Conservation (phyloP, 2,329 filamentous ascomycete species). For the Fusarium gaditjirri region DNA sequence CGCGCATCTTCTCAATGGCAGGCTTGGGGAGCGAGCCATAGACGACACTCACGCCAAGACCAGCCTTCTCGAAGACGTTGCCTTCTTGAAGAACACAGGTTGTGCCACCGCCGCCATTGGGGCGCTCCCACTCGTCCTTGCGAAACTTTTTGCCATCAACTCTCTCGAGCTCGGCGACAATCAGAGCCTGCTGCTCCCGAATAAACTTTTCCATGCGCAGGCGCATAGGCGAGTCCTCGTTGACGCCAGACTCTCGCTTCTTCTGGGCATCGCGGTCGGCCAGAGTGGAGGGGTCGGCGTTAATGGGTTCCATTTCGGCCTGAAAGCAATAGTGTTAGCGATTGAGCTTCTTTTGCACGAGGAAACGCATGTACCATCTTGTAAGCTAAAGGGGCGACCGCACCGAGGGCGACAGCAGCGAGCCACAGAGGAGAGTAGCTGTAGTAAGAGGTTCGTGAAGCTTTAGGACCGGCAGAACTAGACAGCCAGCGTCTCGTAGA, state of each 20-base stretch:
- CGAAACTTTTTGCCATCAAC: constrained; percentile 87
- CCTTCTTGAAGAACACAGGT: constrained; percentile 96
- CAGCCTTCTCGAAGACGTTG: constrained; percentile 97
- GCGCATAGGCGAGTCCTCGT: constrained; percentile 88
- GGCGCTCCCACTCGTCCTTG: constrained; percentile 86
- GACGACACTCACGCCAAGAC: constrained; percentile 93
- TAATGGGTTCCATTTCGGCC: constrained; percentile 55
- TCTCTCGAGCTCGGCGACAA: constrained; percentile 83
- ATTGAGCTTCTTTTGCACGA: constrained; percentile 7
- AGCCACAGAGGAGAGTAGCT: constrained; percentile 44
- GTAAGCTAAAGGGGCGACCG: constrained; percentile 65
- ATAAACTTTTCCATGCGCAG: constrained; percentile 98
- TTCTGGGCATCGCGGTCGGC: constrained; percentile 85
- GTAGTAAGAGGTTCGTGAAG: constrained; percentile 33
- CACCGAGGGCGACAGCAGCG: constrained; percentile 58
- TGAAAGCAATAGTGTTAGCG: constrained; percentile 43
- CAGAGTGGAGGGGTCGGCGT: constrained; percentile 74
- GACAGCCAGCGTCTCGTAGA: constrained; percentile 42
- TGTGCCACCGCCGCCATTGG: constrained; percentile 90
- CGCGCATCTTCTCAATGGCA: constrained; percentile 92
- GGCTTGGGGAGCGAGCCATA: constrained; percentile 89
- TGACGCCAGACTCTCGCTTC: constrained; percentile 77
- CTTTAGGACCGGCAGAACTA: constrained; percentile 34
- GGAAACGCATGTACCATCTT: constrained; percentile 61
- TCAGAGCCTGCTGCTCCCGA: constrained; percentile 89